Base-by-base conservation (phyloP, 805 yeast species). In the Kuraishia molischiana region DNA sequence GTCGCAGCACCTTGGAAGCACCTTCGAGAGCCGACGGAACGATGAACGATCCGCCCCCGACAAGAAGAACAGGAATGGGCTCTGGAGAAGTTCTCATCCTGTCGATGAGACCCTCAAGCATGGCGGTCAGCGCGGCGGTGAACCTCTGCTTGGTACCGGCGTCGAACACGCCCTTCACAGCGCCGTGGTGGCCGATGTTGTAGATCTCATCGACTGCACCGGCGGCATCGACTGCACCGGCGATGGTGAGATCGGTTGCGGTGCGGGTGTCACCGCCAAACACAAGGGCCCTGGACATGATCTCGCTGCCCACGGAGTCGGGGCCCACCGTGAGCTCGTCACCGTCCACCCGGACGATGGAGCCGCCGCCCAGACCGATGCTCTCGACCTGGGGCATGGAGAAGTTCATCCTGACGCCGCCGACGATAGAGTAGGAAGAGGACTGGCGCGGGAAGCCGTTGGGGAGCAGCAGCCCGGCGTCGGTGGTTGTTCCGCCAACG, bases 291-390 rank as follows among this genome's bases (percentile, higher is more conserved):
- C 54, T 50, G 5, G 47, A 51, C 21, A 53, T 49, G 17, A 64
- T 60, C 20, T 67, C 69, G 31, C 58, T 45, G 6, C 74, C 76
- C 10, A 63, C 67, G 10, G 73, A 66, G 35, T 67, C 74, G 1
- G 76, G 74, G 2, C 74, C 74, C 28, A 69, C 53, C 9, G 59
- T 51, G 9, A 64, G 31, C 2, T 38, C 35, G 3, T 24, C 41
- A 4, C 41, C 47, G 4, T 44, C 43, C 17, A 44, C 52, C 36
- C 64, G 48, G 2, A 69, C 69, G 15, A 65, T 51, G 2, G 74
- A 68, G 3, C 74, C 74, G 38, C 74, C 74, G 35, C 75, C 74
- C 2, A 69, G 53, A 3, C 75, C 75, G 38, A 69, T 64, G 42
- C 65, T 57, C 43, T 66, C 69, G 4, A 66, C 71, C 19, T 67